Base-by-base conservation (phyloP, 2,329 filamentous ascomycete species). In the Colletotrichum euphorbiae region DNA sequence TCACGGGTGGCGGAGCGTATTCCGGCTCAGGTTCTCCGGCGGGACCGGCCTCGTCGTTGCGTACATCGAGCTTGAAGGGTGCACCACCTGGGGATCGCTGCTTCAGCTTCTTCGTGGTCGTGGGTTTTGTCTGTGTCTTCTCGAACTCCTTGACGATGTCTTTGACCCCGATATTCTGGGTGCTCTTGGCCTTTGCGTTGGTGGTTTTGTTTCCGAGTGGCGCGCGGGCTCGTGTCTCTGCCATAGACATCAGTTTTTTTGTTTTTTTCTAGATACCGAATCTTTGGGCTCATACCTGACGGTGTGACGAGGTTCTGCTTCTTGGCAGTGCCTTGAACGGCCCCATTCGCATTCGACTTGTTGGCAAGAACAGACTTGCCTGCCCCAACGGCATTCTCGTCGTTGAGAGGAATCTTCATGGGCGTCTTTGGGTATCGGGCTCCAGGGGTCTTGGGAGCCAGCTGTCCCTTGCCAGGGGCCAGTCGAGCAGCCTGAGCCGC, bases 171-270 rank as follows among this genome's bases (percentile, higher is more conserved):
- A 87, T 87, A 4, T 89, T 90, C 71, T 91, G 90, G 72, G 89
- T 86, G 56, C 84, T 85, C 76, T 84, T 88, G 68, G 90, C 87
- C 83, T 97, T 98, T 61, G 93, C 93, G 79, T 99, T 99, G 59
- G 96, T 98, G 1, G 95, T 98, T 80, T 99, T 99, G 84, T 93
- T 91, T 38, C 95, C 95, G 54, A 99, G 83, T 12, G 93, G 92
- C 42, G 94, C 94, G 74, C 95, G 90, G 68, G 84, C 90, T 67
- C 89, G 89, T 57, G 90, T 86, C 63, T 85, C 89, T 90, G 63
- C 17, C 24, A 54, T 31, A n/a, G 31, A 15, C 6, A 21, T 57
- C 46, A 66, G 57, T 54, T 33, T 19, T 8, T 42, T 69, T 46
- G 19, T 46, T 40, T 48, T 63, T 13, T n/a, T 55, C 24, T 71